Percentiles rank a stretch among this genome's conserved stretches.
Evolutionary conservation across 768 basidiomycete species (phyloP).

Genomic region (Lactarius pseudohatsudake): DNA sequence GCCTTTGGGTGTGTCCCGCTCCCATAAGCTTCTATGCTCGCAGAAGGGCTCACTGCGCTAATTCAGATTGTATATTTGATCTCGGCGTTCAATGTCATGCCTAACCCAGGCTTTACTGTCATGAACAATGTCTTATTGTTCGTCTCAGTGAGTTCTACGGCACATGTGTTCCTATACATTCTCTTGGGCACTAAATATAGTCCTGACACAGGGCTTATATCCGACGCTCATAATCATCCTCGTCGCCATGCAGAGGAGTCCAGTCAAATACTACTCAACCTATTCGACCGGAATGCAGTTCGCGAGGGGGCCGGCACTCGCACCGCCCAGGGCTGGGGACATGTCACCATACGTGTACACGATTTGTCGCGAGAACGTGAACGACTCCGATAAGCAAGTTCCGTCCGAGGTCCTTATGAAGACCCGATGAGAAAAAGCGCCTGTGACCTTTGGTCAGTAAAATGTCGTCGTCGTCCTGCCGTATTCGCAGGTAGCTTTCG

Average conservation of each 20-base stretch:
- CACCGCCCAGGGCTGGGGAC: neutral
- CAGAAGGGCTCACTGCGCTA: too few relatives aligned
- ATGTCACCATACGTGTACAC: neutral
- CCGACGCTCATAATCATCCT: conserved; percentile 22
- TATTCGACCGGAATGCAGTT: conserved; percentile 12
- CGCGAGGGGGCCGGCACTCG: neutral
- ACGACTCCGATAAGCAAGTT: conserved; percentile 8
- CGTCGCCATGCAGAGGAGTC: conserved; percentile 23
- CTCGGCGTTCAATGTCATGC: too few relatives aligned
- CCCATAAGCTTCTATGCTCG: too few relatives aligned
- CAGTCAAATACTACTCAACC: conserved; percentile 9
- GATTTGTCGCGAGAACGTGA: neutral
- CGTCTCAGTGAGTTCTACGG: too few relatives aligned
- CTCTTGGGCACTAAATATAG: neutral
- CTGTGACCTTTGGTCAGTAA: neutral
- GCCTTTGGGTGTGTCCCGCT: too few relatives aligned
- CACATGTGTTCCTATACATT: neutral
- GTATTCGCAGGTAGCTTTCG: too few relatives aligned
- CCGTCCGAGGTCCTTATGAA: conserved; percentile 3
- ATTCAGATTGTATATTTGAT: too few relatives aligned
- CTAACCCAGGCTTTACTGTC: too few relatives aligned
- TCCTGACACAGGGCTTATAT: conserved; percentile 4
- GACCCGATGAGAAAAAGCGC: conserved; percentile 15
- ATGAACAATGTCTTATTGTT: too few relatives aligned
- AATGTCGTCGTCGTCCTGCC: too few relatives aligned